phyloP scores from a whole-genome alignment of 169 alveolate genomes.

The Cryptosporidium sp. region DNA sequence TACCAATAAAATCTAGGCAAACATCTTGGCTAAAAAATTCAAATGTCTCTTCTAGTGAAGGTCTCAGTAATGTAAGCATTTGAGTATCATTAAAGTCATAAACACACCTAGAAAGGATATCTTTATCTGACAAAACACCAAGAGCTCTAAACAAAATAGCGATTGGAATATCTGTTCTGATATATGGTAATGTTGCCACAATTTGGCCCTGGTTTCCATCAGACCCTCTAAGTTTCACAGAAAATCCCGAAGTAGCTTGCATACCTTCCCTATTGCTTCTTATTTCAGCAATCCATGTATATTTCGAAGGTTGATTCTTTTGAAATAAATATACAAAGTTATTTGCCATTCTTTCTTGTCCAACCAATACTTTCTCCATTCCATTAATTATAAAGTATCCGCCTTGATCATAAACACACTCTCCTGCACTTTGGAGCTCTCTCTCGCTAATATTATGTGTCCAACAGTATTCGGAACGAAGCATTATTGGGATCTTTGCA shows the following conservation, averaged over 20 bases:
- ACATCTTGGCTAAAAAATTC: constrained; percentile 93
- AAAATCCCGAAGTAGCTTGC: constrained; percentile 94
- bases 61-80: constrained; percentile 95
- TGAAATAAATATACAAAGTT: constrained; percentile 98
- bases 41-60: constrained; percentile 95
- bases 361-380: constrained; percentile 98
- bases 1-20: constrained; percentile 92
- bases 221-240: constrained; percentile 89
- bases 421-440: constrained; percentile 94
- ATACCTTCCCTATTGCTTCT: constrained; percentile 94
- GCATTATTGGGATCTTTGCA: constrained; percentile 97
- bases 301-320: constrained; percentile 95
- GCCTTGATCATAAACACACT: constrained; percentile 97
- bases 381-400: constrained; percentile 98
- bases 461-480: constrained; percentile 95
- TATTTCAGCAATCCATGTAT: constrained; percentile 97
- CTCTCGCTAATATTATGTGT: constrained; percentile 88
- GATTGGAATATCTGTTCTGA: constrained; percentile 96
- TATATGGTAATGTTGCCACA: constrained; percentile 96
- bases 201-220: constrained; percentile 87
- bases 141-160: constrained; percentile 97
- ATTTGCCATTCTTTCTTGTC: constrained; percentile 99
- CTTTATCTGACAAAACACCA: constrained; percentile 93
- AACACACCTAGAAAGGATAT: constrained; percentile 88
- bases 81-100: constrained; percentile 96